Evolutionary conservation across 2,329 filamentous ascomycete species (phyloP).

Genomic region (Aureobasidium subglaciale): DNA sequence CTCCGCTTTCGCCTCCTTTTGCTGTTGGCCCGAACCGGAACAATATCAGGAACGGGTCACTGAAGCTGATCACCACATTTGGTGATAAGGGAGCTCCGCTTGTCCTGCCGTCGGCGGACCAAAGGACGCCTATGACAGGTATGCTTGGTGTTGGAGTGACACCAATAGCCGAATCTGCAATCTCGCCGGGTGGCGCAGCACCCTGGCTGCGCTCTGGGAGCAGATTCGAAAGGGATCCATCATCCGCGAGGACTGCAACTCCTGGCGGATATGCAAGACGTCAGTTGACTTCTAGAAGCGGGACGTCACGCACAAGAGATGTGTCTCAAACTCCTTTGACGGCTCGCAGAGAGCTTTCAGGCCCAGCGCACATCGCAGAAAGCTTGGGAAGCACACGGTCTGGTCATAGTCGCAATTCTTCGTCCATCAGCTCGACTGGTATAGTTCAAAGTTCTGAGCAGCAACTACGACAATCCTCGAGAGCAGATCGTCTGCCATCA

Average conservation of each 20-base stretch:
- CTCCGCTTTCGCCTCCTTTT: slow-evolving; percentile 66
- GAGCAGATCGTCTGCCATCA: slow-evolving; percentile 56
- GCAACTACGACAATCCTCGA: not conserved
- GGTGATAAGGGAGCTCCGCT: slow-evolving; percentile 56
- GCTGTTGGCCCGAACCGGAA: slow-evolving; percentile 43
- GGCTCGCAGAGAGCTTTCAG: slow-evolving; percentile 49
- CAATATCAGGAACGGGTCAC: slow-evolving; percentile 70
- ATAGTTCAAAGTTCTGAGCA: not conserved
- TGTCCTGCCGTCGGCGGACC: slow-evolving; percentile 42
- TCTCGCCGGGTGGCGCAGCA: slow-evolving; percentile 56
- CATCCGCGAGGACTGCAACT: slow-evolving; percentile 53
- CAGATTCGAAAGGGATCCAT: slow-evolving; percentile 35
- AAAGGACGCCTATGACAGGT: slow-evolving; percentile 51
- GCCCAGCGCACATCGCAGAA: not conserved
- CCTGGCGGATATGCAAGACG: slow-evolving; percentile 55
- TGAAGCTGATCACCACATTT: slow-evolving; percentile 91
- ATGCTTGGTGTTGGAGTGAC: slow-evolving; percentile 72
- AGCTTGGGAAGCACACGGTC: slow-evolving; percentile 7
- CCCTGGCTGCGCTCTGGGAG: slow-evolving; percentile 31
- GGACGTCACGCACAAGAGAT: slow-evolving; percentile 44
- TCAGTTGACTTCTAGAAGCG: slow-evolving; percentile 60
- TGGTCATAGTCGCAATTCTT: slow-evolving; percentile 19
- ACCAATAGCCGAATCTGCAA: slow-evolving; percentile 64
- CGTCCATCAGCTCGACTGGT: slow-evolving; percentile 18
- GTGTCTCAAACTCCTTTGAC: slow-evolving; percentile 52